Conservation (phyloP, 805 yeast species). For the Candida khao-thaluensis region DNA sequence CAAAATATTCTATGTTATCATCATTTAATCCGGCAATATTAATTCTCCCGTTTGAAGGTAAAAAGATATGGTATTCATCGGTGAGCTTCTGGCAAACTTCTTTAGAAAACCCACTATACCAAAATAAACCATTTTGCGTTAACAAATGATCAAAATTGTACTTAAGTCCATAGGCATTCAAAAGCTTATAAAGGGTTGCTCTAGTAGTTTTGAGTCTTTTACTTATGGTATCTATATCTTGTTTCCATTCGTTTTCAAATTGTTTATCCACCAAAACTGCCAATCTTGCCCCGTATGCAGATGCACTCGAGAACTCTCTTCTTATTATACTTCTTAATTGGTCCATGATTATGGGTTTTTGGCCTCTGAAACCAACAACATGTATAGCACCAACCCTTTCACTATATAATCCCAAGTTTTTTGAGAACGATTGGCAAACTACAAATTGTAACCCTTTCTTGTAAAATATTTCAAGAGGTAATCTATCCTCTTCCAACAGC, state of each 20-base stretch:
- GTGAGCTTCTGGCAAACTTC: slow-evolving; percentile 30
- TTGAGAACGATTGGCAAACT: slow-evolving; percentile 40
- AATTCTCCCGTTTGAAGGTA: slow-evolving; percentile 38
- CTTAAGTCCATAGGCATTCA: slow-evolving; percentile 34
- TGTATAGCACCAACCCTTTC: slow-evolving; percentile 41
- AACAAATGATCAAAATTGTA: slow-evolving; percentile 40
- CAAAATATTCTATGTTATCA: slow-evolving; percentile 26
- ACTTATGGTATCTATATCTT: slow-evolving; percentile 31
- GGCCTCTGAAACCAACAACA: slow-evolving; percentile 19
- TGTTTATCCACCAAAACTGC: slow-evolving; percentile 24
- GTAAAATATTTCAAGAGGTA: slow-evolving; percentile 21
- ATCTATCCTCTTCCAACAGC: slow-evolving; percentile 54
- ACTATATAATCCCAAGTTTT: slow-evolving; percentile 42
- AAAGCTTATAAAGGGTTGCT: slow-evolving; percentile 23
- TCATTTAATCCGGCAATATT: slow-evolving; percentile 43
- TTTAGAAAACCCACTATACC: slow-evolving; percentile 39
- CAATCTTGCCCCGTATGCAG: slow-evolving; percentile 44
- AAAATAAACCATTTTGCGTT: slow-evolving; percentile 39
- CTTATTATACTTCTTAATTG: slow-evolving; percentile 34
- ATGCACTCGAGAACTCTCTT: slow-evolving; percentile 42
- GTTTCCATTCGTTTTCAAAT: slow-evolving; percentile 29
- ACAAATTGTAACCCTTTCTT: slow-evolving; percentile 28
- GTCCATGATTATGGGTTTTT: slow-evolving; percentile 17
- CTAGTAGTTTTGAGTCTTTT: slow-evolving; percentile 31
- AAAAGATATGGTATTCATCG: slow-evolving; percentile 35